Percentiles rank a stretch among this genome's conserved stretches.
Evolutionary conservation across 257 asterid species (phyloP).

Genomic region (Solanum pennellii): DNA sequence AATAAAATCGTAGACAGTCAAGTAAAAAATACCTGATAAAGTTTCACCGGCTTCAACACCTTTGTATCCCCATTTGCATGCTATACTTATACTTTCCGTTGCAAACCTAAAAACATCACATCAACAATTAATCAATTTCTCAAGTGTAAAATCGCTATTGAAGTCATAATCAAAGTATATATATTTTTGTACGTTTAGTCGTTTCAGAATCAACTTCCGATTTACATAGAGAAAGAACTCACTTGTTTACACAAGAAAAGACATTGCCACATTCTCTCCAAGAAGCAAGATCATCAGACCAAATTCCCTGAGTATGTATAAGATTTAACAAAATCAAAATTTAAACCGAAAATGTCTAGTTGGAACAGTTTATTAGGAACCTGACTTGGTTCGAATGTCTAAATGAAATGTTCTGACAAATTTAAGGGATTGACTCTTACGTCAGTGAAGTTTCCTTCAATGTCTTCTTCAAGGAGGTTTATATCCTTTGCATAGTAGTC

Average conservation of each 20-base stretch:
- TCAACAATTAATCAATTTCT: neutral
- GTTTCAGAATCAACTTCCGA: neutral
- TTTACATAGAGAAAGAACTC: slow-evolving; percentile 7
- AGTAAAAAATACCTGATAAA: slow-evolving; percentile 41
- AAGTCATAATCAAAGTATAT: neutral
- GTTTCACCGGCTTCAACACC: slow-evolving; percentile 69
- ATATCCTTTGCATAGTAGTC: slow-evolving; percentile 72
- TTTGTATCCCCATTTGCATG: slow-evolving; percentile 89
- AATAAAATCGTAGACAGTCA: neutral
- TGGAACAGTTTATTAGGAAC: neutral
- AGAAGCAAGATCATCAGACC: slow-evolving; percentile 60
- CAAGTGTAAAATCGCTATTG: neutral
- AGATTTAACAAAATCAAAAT: neutral
- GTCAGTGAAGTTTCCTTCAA: slow-evolving; percentile 53
- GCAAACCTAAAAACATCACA: slow-evolving; percentile 44
- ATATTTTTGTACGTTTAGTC: neutral
- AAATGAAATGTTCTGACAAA: no score
- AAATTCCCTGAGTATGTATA: slow-evolving; percentile 40
- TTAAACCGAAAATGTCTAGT: neutral
- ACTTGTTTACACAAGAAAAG: slow-evolving; percentile 59
- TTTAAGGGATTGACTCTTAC: slow-evolving; percentile 19
- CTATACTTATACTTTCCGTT: slow-evolving; percentile 60
- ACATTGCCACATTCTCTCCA: slow-evolving; percentile 64
- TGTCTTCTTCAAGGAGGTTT: slow-evolving; percentile 53
- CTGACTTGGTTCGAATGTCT: neutral